A percentile compares a stretch with the other conserved stretches of the same genome.
Evolutionary conservation across 345 rosid genomes (phyloP).

Genomic region (Melaleuca alternifolia): DNA sequence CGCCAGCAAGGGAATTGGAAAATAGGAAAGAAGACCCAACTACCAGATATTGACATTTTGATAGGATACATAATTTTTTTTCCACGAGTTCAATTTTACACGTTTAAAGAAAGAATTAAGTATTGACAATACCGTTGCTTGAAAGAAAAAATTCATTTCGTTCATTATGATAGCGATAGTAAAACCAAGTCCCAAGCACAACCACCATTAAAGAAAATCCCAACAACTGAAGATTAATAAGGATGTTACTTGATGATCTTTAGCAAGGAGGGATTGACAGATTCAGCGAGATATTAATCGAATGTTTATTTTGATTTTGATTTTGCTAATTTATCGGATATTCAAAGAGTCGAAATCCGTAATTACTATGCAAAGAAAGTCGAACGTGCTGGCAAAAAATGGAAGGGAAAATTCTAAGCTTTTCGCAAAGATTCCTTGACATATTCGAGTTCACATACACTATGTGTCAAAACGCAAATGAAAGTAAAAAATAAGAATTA

Average conservation of each 20-base stretch:
- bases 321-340: rapidly evolving
- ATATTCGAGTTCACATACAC: neutral
- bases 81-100: rapidly evolving
- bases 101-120: neutral
- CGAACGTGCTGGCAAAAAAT: neutral
- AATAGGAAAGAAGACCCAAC: neutral
- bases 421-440: neutral
- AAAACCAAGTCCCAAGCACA: neutral
- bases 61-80: neutral
- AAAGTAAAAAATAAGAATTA: neutral
- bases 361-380: neutral
- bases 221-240: neutral
- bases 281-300: neutral
- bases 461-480: neutral
- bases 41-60: neutral
- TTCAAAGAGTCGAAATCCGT: rapidly evolving
- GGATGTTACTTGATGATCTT: neutral
- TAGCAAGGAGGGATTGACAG: neutral
- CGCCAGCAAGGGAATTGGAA: neutral
- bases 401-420: neutral
- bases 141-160: neutral
- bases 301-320: neutral
- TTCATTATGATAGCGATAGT: neutral
- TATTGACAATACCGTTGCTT: neutral
- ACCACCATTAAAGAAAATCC: neutral